These are phyloP conservation scores for Tinospora cordifolia DNA, from an alignment of 164 flowering plant species.

Conservation along the genomic window DNA sequence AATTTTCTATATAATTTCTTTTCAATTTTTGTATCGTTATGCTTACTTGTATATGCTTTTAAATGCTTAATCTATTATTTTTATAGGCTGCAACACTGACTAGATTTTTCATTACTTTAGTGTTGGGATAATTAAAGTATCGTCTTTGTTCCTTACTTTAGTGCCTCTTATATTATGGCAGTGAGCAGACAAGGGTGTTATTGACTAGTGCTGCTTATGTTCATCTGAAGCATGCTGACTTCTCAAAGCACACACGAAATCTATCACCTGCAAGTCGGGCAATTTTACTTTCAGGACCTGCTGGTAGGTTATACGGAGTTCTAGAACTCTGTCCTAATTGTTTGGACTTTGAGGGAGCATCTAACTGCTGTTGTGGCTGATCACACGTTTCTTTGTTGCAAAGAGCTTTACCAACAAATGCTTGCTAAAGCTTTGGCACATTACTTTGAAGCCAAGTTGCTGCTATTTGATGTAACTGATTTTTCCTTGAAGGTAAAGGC, in stretches of 20 bases:
- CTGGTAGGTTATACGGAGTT: constrained; percentile 47
- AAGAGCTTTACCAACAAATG: constrained; percentile 94
- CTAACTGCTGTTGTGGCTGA: neutral
- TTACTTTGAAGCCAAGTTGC: constrained; percentile 79
- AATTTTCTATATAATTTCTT: neutral
- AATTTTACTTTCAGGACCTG: constrained; percentile 90
- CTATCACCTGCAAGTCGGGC: constrained; percentile 89
- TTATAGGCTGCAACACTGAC: neutral
- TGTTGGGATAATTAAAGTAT: too few species aligned
- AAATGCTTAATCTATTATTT: neutral
- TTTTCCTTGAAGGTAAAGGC: constrained; percentile 69
- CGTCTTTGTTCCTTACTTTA: too few species aligned
- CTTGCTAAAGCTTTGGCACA: constrained; percentile 96
- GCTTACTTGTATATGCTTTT: neutral
- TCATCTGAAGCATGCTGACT: constrained; percentile 73
- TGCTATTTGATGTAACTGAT: constrained; percentile 77
- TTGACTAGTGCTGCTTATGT: constrained; percentile 92
- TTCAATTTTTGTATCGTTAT: neutral
- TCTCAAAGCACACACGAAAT: constrained; percentile 70
- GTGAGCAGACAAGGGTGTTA: constrained; percentile 82
- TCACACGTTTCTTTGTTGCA: constrained; percentile 11
- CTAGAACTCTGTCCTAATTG: neutral
- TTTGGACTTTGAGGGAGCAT: neutral
- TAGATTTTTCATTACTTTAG: neutral
- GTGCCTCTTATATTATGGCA: constrained; percentile 20